Percentiles rank a stretch among this genome's conserved stretches.
These are phyloP conservation scores for Antrodiella citrinella DNA, from an alignment of 768 basidiomycete genomes.

Conservation along the genomic window DNA sequence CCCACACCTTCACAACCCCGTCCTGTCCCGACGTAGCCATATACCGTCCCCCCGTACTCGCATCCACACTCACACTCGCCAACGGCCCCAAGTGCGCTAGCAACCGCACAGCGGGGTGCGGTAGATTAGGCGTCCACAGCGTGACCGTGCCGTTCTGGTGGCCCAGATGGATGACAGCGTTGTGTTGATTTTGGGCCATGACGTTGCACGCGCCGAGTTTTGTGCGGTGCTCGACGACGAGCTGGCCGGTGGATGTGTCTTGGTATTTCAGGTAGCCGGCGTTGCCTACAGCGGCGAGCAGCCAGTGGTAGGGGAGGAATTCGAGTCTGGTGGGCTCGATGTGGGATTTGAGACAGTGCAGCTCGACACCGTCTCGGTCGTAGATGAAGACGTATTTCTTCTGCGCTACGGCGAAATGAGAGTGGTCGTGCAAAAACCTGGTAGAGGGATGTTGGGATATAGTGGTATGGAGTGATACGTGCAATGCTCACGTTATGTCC, in stretches of 20 bases:
- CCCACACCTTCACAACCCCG: conserved; percentile 91
- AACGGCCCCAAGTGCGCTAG: conserved; percentile 89
- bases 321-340: conserved; percentile 87
- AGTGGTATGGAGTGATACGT: not conserved
- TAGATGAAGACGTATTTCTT: conserved; percentile 96
- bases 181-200: conserved; percentile 89
- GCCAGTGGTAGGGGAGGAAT: conserved; percentile 93
- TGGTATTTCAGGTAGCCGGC: conserved; percentile 92
- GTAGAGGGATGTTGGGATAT: not conserved
- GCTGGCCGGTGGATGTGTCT: conserved; percentile 88
- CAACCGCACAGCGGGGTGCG: conserved; percentile 85
- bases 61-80: conserved; percentile 72
- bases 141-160: conserved; percentile 96
- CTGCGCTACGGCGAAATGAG: conserved; percentile 91
- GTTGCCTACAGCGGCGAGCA: conserved; percentile 85
- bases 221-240: conserved; percentile 83
- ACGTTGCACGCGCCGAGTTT: conserved; percentile 78
- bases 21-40: conserved; percentile 89
- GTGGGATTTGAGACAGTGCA: conserved; percentile 77
- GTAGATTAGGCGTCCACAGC: conserved; percentile 92
- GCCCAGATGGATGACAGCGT: conserved; percentile 89
- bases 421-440: conserved; percentile 89
- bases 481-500: conserved; percentile 72
- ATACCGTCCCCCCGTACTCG: conserved; percentile 77
- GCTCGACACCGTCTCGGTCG: conserved; percentile 86